Conservation (phyloP, 805 yeast genomes). For the Myxozyma nipponensis region DNA sequence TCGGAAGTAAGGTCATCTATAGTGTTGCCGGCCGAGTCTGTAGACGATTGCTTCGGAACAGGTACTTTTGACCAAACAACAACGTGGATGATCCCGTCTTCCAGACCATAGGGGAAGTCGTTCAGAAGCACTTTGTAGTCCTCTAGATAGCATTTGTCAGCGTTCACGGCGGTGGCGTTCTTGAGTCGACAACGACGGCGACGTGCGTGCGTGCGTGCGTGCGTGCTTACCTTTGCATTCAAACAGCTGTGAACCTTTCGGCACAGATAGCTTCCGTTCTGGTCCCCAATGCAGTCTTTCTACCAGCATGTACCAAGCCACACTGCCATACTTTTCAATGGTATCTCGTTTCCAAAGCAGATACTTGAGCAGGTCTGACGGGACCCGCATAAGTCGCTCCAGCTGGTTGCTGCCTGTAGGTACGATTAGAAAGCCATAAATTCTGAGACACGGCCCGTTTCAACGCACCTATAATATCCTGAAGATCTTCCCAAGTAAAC, state of each 20-base stretch:
- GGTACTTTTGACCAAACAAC: constrained; percentile 55
- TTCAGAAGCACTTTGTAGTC: constrained; percentile 46
- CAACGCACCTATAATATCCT: constrained; percentile 29
- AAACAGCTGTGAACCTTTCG: constrained; percentile 22
- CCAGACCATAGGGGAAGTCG: constrained; percentile 56
- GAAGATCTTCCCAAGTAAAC: constrained; percentile 30
- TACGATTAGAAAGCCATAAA: constrained; percentile 16
- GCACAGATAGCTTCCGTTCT: constrained; percentile 5
- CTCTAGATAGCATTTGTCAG: constrained; percentile 4
- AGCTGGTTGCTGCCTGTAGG: constrained; percentile 26
- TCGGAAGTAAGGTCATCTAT: constrained; percentile 24
- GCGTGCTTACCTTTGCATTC: constrained; percentile 17
- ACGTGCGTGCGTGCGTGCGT: neutral
- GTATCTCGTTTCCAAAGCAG: constrained; percentile 30
- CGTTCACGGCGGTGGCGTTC: neutral
- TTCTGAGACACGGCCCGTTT: neutral
- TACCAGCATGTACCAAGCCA: constrained; percentile 29
- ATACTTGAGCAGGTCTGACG: constrained; percentile 31
- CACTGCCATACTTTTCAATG: constrained; percentile 28
- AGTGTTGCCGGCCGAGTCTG: constrained; percentile 42
- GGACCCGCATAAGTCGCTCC: constrained; percentile 30
- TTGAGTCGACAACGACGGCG: neutral
- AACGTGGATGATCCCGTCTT: constrained; percentile 45
- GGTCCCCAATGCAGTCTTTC: constrained; percentile 34
- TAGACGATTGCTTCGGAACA: constrained; percentile 40